Base-by-base conservation (phyloP, 2,329 filamentous ascomycete species). In the Trichoderma arundinaceum region DNA sequence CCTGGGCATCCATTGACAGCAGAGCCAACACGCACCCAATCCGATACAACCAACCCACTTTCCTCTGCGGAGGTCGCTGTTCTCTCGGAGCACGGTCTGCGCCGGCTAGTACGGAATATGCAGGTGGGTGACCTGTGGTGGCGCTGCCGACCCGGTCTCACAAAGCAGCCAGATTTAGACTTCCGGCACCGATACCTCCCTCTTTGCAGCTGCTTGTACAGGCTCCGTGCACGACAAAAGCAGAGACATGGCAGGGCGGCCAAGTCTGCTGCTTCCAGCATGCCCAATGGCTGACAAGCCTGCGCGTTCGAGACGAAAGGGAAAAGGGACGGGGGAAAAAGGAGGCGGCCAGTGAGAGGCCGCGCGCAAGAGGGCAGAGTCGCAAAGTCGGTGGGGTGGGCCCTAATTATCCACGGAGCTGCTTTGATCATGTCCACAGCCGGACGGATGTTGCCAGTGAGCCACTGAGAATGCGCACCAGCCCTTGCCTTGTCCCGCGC, bases 91-190 rank as follows among this genome's bases (percentile, higher is more conserved):
- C 46, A 62, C 59, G 59, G 59, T 52, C 59, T 62, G 57, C 46
- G 59, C 59, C 59, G 59, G 59, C 59, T 62, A 62, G 59, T 62
- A 62, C 59, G 59, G 59, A 62, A 62, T 62, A 46, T 64, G 60
- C 60, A 64, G 60, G 60, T 54, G 60, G 60, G 51, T 64, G 49
- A 48, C 60, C 22, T 53, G 43, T 56, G 19, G 60, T 53, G 53
- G 53, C 53, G 38, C 53, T 44, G 49, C 49, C 51, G 60, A 56
- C 60, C 49, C 60, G 60, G 60, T 54, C 43, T n/a, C 60, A 32
- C 51, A 56, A 49, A 59, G 13, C 46, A 54, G 51, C 54, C 38
- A 60, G 44, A 41, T 51, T 43, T n/a, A 51, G 38, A 32, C 46
- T 41, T 53, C 59, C 59, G 59, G 59, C 48, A 43, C 59, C n/a